These are phyloP conservation scores for Phenoliferia sp. DNA, from an alignment of 1,284 basidiomycete genomes.

Conservation along the genomic window DNA sequence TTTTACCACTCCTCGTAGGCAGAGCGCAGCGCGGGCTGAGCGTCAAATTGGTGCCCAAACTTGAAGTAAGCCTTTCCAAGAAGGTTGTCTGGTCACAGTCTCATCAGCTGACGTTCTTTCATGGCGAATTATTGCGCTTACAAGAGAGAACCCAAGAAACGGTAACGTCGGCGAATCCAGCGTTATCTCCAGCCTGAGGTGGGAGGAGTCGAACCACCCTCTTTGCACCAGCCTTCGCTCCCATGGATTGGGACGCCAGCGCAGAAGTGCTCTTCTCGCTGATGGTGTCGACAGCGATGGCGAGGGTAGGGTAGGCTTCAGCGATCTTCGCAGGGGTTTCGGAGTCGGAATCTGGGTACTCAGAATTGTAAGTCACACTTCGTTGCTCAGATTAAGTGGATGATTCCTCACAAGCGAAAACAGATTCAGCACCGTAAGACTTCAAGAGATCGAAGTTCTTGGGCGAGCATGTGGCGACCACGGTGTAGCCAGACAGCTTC, in stretches of 20 bases:
- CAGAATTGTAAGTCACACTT: not conserved
- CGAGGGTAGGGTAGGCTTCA: slow-evolving; percentile 20
- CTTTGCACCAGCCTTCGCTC: slow-evolving; percentile 4
- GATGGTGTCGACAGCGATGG: slow-evolving; percentile 31
- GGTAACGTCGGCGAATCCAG: not conserved
- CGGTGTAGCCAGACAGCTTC: slow-evolving; percentile 52
- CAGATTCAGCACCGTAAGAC: slow-evolving; percentile 53
- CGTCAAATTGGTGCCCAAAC: slow-evolving; percentile 12
- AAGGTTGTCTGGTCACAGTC: not conserved
- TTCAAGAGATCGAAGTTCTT: slow-evolving; percentile 50
- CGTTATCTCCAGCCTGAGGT: not conserved
- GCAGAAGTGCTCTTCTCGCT: slow-evolving; percentile 29
- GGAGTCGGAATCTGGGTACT: slow-evolving; percentile 24
- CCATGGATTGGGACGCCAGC: slow-evolving; percentile 15
- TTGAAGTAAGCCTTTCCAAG: not conserved
- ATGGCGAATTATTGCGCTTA: not conserved
- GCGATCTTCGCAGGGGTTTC: slow-evolving; percentile 23
- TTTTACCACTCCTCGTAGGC: slow-evolving; percentile 22
- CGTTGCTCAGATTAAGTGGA: not conserved
- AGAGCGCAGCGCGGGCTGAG: slow-evolving; percentile 12
- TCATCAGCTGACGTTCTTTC: not conserved
- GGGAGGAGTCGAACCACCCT: slow-evolving; percentile 22
- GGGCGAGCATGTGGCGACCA: slow-evolving; percentile 53
- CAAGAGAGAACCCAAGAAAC: not conserved
- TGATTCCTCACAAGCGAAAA: slow-evolving; percentile 46